Evolutionary conservation across 176 grass and related monocot genomes (phyloP).

Genomic region (Cymbopogon citratus): DNA sequence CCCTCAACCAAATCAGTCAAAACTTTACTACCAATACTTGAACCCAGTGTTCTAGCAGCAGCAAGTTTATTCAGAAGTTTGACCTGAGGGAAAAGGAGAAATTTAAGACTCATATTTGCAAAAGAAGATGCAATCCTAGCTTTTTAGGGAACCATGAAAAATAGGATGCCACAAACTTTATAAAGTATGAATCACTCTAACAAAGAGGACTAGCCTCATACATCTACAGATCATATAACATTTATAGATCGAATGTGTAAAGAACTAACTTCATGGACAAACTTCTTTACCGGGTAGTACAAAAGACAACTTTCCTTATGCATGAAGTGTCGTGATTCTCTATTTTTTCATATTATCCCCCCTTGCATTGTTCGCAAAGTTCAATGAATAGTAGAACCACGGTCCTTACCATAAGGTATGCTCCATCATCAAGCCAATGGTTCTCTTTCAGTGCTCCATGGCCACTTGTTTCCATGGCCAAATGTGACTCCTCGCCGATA

Average conservation of each 20-base stretch:
- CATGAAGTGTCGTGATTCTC: not conserved
- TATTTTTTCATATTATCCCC: not conserved
- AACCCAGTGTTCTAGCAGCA: conserved; percentile 55
- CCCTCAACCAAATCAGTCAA: conserved; percentile 87
- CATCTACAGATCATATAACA: not conserved
- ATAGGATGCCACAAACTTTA: not conserved
- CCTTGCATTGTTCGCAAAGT: not conserved
- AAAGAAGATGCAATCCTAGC: not conserved
- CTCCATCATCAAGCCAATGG: conserved; percentile 98
- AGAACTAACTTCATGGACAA: not conserved
- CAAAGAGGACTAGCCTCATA: not conserved
- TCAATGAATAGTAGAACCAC: conserved; percentile 15
- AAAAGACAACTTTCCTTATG: not conserved
- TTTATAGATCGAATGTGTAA: not conserved
- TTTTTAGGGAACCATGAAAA: conserved; percentile 12
- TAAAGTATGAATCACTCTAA: not conserved
- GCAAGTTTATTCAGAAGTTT: conserved; percentile 98
- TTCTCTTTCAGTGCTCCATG: conserved; percentile 98
- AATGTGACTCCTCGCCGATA: conserved; percentile 81
- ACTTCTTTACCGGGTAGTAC: not conserved
- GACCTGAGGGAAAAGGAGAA: conserved; percentile 42
- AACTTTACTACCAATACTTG: conserved; percentile 53
- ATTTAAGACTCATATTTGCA: not conserved
- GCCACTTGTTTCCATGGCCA: conserved; percentile 98
- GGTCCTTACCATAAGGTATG: conserved; percentile 76